Evolutionary conservation across 305 asterid species (phyloP), one percentile per base, ranked within the genome.

Genomic region (Fraxinus baroniana): DNA sequence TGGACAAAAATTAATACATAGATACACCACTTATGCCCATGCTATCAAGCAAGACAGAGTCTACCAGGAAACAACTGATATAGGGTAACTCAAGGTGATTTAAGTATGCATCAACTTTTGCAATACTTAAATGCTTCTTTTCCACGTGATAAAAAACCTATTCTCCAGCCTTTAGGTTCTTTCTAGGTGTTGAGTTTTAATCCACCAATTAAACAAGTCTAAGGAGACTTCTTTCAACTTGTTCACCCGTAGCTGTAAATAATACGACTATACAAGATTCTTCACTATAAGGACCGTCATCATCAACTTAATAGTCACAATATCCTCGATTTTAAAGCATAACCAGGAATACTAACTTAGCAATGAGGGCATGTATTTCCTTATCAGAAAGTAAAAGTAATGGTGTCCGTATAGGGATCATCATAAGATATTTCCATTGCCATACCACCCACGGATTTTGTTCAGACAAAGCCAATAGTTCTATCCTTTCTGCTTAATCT

Each of bases 381-480:
- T 74, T 18, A 39, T 77, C 60, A n/a, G 41, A 24, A 46, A 33
- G 41, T 26, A 13, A 66, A 20, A 30, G 73, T 64, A 24, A 3
- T 8, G 22, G 66, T 17, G 44, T 60, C 3, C 26, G 55, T 18
- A 78, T 36, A 13, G 3, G n/a, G 80, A 46, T 77, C 49, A 13
- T 76, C 41, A 76, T 26, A 57, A 70, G 64, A 80, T 85, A 5
- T 22, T 77, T 77, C 76, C 17, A 44, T 28, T 66, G 74, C 74
- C 37, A 10, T 62, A 62, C 33, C 71, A 62, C 32, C 33, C 7
- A 24, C 6, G 1, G 41, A 70, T 28, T 70, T 68, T 32, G 10
- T 30, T 70, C 41, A 28, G 36, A 26, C 74, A 24, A 68, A 24
- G 74, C 36, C 74, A 24, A 68, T 26, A 55, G 74, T 68, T 68